Base-by-base conservation (phyloP, 768 basidiomycete species). In the Lentinula lateritia region DNA sequence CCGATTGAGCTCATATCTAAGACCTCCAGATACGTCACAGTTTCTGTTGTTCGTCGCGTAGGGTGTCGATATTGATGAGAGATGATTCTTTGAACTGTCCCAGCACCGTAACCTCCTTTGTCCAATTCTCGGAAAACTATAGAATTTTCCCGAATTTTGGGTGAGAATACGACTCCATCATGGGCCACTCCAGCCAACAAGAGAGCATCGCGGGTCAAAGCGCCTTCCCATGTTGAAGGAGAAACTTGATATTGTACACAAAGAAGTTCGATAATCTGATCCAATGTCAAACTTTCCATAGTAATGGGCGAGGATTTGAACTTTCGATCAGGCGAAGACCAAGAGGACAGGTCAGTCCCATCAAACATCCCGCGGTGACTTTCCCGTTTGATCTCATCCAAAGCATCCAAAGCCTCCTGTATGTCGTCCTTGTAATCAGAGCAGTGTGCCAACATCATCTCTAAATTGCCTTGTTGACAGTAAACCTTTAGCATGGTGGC, bases 361-460 rank as follows among this genome's bases (percentile, higher is more conserved):
- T n/a, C 15, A n/a, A 53, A 53, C 23, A 53, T 61, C 5, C 23
- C 23, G 23, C 23, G 23, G 23, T 23, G 23, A 23, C 23, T 23
- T 23, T 23, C 23, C 23, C 23, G 65, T 62, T 34, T 41, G 13
- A 68, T 64, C 3, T 41, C 10, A 6, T 65, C 62, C 52, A 68
- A 34, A 2, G 41, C 48, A 5, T 57, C 48, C 9, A 68, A 36
- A 45, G 65, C 61, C 35, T 61, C 60, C 2, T 6, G 7, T 4
- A 66, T 57, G 32, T n/a, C 15, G 5, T 58, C 9, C 6, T 60
- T 55, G 1, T 62, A 18, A 0, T 59, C 41, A 6, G 28, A 18
- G 54, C 66, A 58, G 32, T 66, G 61, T 2, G 62, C 54, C 5
- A 69, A 58, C 3, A 69, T 13, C 0, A 62, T 62, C 7, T 50